A percentile compares a stretch with the other conserved stretches of the same genome.
These are phyloP conservation scores for Candida namnaoensis DNA, from an alignment of 805 yeast genomes.

Conservation along the genomic window DNA sequence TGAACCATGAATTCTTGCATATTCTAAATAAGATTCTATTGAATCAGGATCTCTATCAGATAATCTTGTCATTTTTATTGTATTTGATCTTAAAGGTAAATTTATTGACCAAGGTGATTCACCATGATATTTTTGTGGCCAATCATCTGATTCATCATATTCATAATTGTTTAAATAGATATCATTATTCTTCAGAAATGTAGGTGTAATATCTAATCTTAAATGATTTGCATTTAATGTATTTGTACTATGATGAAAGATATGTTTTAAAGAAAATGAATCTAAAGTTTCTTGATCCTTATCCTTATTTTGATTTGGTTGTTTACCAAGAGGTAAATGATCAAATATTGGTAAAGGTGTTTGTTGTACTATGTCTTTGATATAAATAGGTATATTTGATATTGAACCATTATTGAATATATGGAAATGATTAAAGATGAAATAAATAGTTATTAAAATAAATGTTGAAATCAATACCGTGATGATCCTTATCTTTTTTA, in stretches of 20 bases:
- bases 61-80: constrained; percentile 26
- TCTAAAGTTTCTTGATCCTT: no score
- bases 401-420: no score
- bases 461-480: no score
- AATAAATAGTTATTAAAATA: no score
- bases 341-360: no score
- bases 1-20: constrained; percentile 31
- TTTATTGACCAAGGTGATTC: constrained; percentile 24
- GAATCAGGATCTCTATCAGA: constrained; percentile 45
- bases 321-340: no score
- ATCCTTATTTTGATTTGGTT: background rate
- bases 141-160: constrained; percentile 4
- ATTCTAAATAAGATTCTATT: constrained; percentile 57
- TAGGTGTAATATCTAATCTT: constrained; percentile 41
- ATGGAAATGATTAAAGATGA: no score
- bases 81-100: constrained; percentile 16
- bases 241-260: constrained; percentile 54
- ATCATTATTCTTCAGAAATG: constrained; percentile 18
- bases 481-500: no score
- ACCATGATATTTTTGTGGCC: constrained; percentile 13
- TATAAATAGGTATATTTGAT: no score
- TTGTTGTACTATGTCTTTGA: no score
- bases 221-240: constrained; percentile 31
- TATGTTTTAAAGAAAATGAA: constrained; percentile 33
- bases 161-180: constrained; percentile 1